phyloP scores from a whole-genome alignment of 2,329 filamentous ascomycete species.

The Cladosporium colombiae region DNA sequence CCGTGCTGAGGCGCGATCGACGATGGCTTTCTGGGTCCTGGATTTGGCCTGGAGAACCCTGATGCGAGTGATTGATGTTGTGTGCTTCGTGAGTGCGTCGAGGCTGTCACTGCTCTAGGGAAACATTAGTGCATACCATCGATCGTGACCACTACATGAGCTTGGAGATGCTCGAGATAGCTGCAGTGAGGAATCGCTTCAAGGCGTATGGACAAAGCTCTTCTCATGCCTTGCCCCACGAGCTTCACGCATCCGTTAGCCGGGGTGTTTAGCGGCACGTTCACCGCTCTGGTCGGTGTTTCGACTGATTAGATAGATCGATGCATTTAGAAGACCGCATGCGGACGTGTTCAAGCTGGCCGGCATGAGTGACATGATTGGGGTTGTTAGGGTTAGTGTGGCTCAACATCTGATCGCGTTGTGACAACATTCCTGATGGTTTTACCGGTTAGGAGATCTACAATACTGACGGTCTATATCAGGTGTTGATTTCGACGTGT shows the following conservation, averaged over 20 bases:
- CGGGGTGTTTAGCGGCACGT: neutral
- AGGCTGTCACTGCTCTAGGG: neutral
- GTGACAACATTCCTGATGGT: neutral
- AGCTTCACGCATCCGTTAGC: neutral
- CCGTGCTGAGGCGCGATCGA: neutral
- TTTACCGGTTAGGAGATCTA: neutral
- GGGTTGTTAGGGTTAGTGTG: neutral
- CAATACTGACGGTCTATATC: neutral
- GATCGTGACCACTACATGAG: neutral
- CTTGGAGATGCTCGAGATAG: neutral
- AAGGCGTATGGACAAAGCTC: neutral
- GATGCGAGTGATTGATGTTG: neutral
- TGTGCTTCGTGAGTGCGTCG: neutral
- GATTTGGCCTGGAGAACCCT: neutral
- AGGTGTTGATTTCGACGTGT: neutral
- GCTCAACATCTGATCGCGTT: neutral
- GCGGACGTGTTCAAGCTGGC: neutral
- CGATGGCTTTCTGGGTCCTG: neutral
- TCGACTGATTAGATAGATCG: neutral
- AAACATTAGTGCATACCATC: neutral
- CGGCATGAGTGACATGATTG: neutral
- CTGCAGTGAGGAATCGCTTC: neutral
- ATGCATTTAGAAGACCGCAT: neutral
- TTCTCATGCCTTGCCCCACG: neutral
- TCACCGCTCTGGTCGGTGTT: neutral